Conservation (phyloP, 331 rosid species). For the Quercus lobata region DNA sequence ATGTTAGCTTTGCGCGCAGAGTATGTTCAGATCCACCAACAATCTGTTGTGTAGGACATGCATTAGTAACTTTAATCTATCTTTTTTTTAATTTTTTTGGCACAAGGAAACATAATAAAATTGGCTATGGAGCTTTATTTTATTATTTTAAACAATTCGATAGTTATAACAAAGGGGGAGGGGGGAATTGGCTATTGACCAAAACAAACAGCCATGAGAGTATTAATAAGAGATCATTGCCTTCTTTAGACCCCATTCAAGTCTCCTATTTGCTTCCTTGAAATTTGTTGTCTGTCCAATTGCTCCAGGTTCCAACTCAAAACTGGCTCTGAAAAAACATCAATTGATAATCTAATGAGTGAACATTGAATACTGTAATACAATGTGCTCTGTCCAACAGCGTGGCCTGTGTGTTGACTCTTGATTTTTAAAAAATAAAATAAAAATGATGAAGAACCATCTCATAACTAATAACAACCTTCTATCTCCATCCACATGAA, state of each 20-base stretch:
- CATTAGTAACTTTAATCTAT: slow-evolving; percentile 20
- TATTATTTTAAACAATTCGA: too few relatives aligned
- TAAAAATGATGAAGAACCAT: background rate
- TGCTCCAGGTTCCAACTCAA: slow-evolving; percentile 81
- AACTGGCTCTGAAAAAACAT: slow-evolving; percentile 63
- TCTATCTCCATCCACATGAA: background rate
- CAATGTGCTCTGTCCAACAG: background rate
- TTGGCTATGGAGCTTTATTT: too few relatives aligned
- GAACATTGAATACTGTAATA: background rate
- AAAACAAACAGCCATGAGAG: background rate
- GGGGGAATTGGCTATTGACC: background rate
- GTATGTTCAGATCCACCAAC: slow-evolving; percentile 77
- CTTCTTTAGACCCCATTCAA: slow-evolving; percentile 84
- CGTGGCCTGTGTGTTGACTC: background rate
- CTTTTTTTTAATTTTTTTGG: background rate
- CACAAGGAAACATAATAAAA: too few relatives aligned
- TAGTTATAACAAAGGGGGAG: too few relatives aligned
- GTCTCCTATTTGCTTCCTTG: slow-evolving; percentile 72
- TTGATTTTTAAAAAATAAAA: too few relatives aligned
- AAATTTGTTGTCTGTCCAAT: slow-evolving; percentile 78
- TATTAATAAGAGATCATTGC: slow-evolving; percentile 34
- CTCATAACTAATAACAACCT: background rate
- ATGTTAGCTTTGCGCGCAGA: slow-evolving; percentile 75
- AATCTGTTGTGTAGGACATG: slow-evolving; percentile 48
- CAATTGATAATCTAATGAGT: background rate